Evolutionary conservation across 768 basidiomycete genomes (phyloP).

Genomic region (Amanita pallidorosea): DNA sequence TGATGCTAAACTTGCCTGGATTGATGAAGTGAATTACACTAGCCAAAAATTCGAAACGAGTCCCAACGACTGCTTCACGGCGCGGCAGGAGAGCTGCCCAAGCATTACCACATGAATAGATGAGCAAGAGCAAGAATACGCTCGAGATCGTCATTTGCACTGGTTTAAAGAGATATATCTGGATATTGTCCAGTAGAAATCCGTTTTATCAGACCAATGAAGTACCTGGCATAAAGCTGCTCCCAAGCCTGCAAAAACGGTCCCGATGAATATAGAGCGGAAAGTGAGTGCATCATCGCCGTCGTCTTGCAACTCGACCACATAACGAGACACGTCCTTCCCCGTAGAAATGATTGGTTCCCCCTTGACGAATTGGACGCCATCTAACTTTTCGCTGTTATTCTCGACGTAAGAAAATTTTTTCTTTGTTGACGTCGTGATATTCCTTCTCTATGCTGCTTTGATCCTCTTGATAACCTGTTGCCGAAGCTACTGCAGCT

Average conservation of each 20-base stretch:
- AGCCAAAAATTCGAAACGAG: slow-evolving; percentile 28
- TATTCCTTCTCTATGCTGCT: background rate
- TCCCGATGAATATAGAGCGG: slow-evolving; percentile 30
- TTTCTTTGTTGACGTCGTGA: background rate
- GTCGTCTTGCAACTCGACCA: slow-evolving; percentile 33
- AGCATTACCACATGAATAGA: slow-evolving; percentile 36
- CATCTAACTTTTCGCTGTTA: background rate
- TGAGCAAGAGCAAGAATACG: slow-evolving; percentile 46
- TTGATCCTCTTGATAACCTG: background rate
- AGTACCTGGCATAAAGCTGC: slow-evolving; percentile 23
- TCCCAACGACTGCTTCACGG: slow-evolving; percentile 30
- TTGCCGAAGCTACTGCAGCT: background rate
- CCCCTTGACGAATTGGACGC: slow-evolving; percentile 1
- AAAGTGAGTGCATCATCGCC: slow-evolving; percentile 31
- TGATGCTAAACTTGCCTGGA: slow-evolving; percentile 44
- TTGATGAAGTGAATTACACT: slow-evolving; percentile 38
- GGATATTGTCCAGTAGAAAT: background rate
- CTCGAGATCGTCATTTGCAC: slow-evolving; percentile 38
- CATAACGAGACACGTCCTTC: slow-evolving; percentile 23
- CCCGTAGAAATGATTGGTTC: slow-evolving; percentile 12
- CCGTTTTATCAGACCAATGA: background rate
- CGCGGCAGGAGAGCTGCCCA: slow-evolving; percentile 40
- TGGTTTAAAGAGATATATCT: slow-evolving; percentile 57
- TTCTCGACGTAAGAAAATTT: background rate
- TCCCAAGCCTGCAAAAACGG: slow-evolving; percentile 29